Evolutionary conservation across 2,329 filamentous ascomycete genomes (phyloP), one percentile per base, ranked within the genome.

Genomic region (Talaromyces sp.): DNA sequence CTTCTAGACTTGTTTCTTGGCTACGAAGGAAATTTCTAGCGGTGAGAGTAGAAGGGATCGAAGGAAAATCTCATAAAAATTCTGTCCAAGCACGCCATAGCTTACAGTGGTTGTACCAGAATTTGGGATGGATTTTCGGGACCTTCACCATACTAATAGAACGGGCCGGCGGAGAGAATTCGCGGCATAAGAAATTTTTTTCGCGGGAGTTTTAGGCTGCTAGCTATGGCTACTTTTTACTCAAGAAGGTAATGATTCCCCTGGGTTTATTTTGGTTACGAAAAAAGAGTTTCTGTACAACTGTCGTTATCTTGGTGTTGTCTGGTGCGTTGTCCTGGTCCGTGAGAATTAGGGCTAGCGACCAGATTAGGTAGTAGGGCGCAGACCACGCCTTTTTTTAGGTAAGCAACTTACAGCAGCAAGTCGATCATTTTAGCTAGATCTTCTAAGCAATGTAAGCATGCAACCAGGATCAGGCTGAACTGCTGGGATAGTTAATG

Each of bases 51-150:
- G 15, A 54, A 54, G 10, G 10, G 51, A 4, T 34, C 29, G 51
- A 56, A 36, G 31, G 19, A 59, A 58, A 59, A 58, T 58, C 22
- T 58, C 56, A 58, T 43, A 27, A 58, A 58, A 58, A 27, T 27
- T 58, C 31, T 19, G 25, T 10, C 27, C 36, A 31, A 59, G 56
- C 56, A 59, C 56, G 56, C 38, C 56, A 59, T 59, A 59, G 31
- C 56, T 45, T 59, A 29, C 34, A 22, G 15, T 58, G 36, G 36
- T 31, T 27, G 56, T 43, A n/a, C 56, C 56, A 22, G 29, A 59
- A 59, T 31, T 45, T 43, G 56, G 56, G 10, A 40, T 40, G 31
- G 54, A 27, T 58, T 36, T 36, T 58, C 51, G 51, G 51, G 36
- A 36, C 31, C 53, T 17, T 36, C 31, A 36, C 47, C 47, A 17